A percentile compares a stretch with the other conserved stretches of the same genome.
These are phyloP conservation scores for Plantago coronopus DNA, from an alignment of 305 asterid species.

Conservation along the genomic window DNA sequence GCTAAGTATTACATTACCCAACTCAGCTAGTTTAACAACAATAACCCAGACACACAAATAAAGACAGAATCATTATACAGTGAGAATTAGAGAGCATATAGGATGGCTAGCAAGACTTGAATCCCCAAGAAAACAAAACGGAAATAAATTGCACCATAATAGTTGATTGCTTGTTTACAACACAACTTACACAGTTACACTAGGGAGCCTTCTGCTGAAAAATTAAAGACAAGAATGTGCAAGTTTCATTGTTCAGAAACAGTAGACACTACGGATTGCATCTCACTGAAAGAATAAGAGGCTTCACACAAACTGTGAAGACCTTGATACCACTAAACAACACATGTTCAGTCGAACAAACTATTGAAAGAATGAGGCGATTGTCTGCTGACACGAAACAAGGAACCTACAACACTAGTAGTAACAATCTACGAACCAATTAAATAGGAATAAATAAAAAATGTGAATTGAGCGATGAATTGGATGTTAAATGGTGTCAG, in stretches of 20 bases:
- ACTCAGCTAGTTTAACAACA: too few relatives aligned
- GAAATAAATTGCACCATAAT: too few relatives aligned
- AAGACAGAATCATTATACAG: too few relatives aligned
- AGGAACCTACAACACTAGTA: slow-evolving; percentile 31
- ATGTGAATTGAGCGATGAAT: slow-evolving; percentile 28
- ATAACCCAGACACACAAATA: too few relatives aligned
- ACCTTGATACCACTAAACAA: slow-evolving; percentile 15
- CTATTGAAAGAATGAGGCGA: slow-evolving; percentile 20
- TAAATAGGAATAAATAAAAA: slow-evolving; percentile 30
- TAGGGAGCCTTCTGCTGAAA: background rate
- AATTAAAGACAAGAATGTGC: slow-evolving; percentile 24
- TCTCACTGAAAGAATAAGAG: background rate
- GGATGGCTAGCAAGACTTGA: too few relatives aligned
- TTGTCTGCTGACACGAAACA: slow-evolving; percentile 24
- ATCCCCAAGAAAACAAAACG: too few relatives aligned
- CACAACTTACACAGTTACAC: slow-evolving; percentile 1
- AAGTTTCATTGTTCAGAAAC: slow-evolving; percentile 26
- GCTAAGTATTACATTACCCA: too few relatives aligned
- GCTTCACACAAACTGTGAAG: slow-evolving; percentile 35
- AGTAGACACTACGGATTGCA: slow-evolving; percentile 8
- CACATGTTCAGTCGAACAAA: slow-evolving; percentile 19
- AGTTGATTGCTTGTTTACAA: slow-evolving; percentile 10
- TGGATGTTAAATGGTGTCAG: slow-evolving; percentile 58
- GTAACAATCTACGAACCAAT: slow-evolving; percentile 29
- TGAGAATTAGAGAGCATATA: too few relatives aligned